Conservation (phyloP, 1,284 basidiomycete species). For the Pyrrhoderma lamaoense region DNA sequence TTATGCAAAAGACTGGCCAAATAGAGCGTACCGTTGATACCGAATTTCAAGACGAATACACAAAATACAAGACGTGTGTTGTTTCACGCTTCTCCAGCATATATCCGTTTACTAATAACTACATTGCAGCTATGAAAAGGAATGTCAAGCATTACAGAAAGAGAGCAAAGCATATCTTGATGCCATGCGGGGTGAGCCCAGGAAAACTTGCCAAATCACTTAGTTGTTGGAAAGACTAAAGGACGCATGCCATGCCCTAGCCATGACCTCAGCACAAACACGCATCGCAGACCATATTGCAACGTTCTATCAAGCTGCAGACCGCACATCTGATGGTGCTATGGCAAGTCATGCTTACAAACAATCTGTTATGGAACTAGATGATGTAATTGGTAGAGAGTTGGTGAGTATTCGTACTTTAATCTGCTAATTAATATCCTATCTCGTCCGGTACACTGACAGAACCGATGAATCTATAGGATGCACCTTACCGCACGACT, state of each 20-base stretch:
- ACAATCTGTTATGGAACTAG: constrained; percentile 90
- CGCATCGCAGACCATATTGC: constrained; percentile 93
- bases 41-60: constrained; percentile 90
- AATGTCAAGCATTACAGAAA: constrained; percentile 86
- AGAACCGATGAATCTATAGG: constrained; percentile 39
- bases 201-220: background rate
- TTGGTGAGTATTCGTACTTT: constrained; percentile 46
- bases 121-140: constrained; percentile 79
- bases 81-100: background rate
- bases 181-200: constrained; percentile 70
- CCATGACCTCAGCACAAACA: constrained; percentile 90
- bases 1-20: constrained; percentile 96
- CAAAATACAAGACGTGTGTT: constrained; percentile 82
- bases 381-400: constrained; percentile 79
- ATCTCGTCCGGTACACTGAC: background rate
- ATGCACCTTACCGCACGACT: constrained; percentile 89
- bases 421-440: background rate
- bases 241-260: constrained; percentile 32
- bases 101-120: constrained; percentile 1
- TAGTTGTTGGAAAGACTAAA: background rate
- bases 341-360: constrained; percentile 98
- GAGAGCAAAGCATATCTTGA: constrained; percentile 95
- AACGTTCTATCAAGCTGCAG: constrained; percentile 85
- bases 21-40: constrained; percentile 93
- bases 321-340: constrained; percentile 82